A percentile compares a stretch with the other conserved stretches of the same genome.
phyloP scores from a whole-genome alignment of 2,329 filamentous ascomycete species.

The Canariomyces notabilis region DNA sequence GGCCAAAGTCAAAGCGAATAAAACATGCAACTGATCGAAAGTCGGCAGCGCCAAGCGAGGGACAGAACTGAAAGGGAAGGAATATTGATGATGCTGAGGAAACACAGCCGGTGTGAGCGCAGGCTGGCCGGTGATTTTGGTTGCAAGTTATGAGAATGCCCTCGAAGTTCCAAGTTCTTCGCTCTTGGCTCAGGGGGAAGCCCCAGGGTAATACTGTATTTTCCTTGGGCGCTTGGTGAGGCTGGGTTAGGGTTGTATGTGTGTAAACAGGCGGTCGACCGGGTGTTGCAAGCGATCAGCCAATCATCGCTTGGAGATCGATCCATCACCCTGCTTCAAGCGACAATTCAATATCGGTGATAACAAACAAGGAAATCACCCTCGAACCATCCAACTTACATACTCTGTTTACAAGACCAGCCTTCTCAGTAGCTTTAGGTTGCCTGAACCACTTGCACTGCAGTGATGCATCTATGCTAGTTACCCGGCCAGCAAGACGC shows the following conservation, averaged over 20 bases:
- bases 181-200: slow-evolving; percentile 5
- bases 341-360: no score
- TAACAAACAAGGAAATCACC: no score
- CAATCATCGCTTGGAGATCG: neutral
- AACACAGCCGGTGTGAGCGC: no score
- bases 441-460: neutral
- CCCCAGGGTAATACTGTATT: neutral
- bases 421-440: no score
- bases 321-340: no score
- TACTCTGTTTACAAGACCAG: neutral
- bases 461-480: neutral
- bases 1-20: neutral
- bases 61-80: neutral
- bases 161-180: neutral
- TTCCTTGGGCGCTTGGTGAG: neutral
- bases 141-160: no score
- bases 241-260: slow-evolving; percentile 7
- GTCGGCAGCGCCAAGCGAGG: neutral
- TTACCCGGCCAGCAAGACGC: neutral
- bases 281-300: neutral
- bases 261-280: neutral
- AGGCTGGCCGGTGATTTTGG: no score
- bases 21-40: neutral
- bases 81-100: no score
- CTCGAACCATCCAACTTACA: no score